Conservation (phyloP, 345 rosid species). For the Mangifera indica region DNA sequence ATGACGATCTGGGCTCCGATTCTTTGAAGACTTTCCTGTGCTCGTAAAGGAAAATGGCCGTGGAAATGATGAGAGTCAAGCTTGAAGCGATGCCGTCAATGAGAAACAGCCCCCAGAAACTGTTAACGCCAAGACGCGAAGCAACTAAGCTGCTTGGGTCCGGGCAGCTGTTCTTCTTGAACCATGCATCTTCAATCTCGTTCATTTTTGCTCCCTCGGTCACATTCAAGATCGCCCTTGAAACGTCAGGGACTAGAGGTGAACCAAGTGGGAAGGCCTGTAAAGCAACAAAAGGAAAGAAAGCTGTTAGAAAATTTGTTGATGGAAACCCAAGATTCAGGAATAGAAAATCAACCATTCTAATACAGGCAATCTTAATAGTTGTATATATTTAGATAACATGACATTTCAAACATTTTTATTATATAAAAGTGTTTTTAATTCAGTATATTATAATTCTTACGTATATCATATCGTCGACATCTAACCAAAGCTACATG, state of each 20-base stretch:
- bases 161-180: conserved; percentile 18
- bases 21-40: background rate
- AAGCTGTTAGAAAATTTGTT: no score
- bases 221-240: conserved; percentile 41
- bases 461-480: no score
- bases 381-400: no score
- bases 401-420: no score
- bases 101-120: conserved; percentile 44
- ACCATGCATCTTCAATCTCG: conserved; percentile 33
- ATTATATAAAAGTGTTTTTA: no score
- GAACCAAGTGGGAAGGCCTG: conserved; percentile 47
- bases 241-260: conserved; percentile 41
- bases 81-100: conserved; percentile 29
- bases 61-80: conserved; percentile 26
- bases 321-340: no score
- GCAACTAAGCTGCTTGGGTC: conserved; percentile 24
- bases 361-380: no score
- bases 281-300: background rate
- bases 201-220: conserved; percentile 29
- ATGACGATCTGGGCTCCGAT: conserved; percentile 21
- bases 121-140: conserved; percentile 36
- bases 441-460: no score
- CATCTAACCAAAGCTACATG: no score
- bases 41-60: conserved; percentile 18
- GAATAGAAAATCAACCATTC: no score